Evolutionary conservation across 352 stramenopile species (phyloP).

Genomic region (Pythium angustatum): DNA sequence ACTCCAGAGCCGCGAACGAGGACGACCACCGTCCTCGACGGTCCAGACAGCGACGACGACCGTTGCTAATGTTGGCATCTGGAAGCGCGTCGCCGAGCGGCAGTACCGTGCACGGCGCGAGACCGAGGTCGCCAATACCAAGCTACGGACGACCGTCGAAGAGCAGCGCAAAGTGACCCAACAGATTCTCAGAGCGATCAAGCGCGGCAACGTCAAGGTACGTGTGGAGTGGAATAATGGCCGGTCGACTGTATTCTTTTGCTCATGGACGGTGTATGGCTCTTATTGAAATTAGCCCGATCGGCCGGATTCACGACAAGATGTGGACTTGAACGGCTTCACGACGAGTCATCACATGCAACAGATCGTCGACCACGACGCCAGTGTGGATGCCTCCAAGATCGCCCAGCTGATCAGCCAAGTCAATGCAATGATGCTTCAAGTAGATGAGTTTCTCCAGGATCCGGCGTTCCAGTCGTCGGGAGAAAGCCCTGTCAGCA

Average conservation of each 20-base stretch:
- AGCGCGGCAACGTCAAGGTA: slow-evolving; percentile 9
- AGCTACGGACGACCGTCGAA: slow-evolving; percentile 2
- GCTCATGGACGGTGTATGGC: too few relatives aligned
- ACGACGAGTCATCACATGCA: slow-evolving; percentile 6
- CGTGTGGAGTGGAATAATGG: too few relatives aligned
- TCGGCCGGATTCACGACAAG: too few relatives aligned
- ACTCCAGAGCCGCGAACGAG: neutral
- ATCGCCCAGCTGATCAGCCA: slow-evolving; percentile 7
- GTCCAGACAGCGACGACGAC: neutral
- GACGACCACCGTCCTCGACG: too few relatives aligned
- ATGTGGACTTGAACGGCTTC: too few relatives aligned
- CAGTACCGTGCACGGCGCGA: slow-evolving; percentile 7
- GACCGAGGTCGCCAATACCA: slow-evolving; percentile 4
- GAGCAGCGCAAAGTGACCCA: slow-evolving; percentile 15
- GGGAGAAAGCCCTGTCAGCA: too few relatives aligned
- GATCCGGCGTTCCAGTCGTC: neutral
- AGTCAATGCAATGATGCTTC: neutral
- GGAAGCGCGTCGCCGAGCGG: slow-evolving; percentile 14
- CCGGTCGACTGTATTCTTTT: neutral
- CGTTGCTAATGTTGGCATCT: neutral
- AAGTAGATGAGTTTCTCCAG: neutral
- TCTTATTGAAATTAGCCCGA: too few relatives aligned
- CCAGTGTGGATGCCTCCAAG: neutral
- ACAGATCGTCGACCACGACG: slow-evolving; percentile 16
- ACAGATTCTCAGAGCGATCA: slow-evolving; percentile 6